Conservation (phyloP, 192 early-diverging fungal species). For the Kappamyces sp. region DNA sequence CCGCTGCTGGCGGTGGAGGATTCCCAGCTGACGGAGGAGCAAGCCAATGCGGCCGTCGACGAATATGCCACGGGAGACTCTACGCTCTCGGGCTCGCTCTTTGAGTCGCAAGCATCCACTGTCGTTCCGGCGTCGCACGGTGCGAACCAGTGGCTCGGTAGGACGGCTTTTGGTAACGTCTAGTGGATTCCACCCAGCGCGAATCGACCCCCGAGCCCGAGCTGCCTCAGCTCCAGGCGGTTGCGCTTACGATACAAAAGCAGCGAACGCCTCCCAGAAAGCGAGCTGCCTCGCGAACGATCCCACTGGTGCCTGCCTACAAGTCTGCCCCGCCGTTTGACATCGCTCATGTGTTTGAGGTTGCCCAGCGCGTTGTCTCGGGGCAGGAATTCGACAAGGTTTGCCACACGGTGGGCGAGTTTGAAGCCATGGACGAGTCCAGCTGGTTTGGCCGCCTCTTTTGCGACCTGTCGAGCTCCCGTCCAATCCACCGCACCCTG, state of each 20-base stretch:
- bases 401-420: conserved; percentile 34
- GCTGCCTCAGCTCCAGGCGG: neutral
- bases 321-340: conserved; percentile 30
- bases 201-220: neutral
- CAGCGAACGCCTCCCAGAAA: conserved; percentile 12
- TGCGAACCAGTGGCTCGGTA: neutral
- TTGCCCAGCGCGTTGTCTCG: conserved; percentile 34
- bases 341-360: conserved; percentile 39
- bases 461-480: conserved; percentile 32
- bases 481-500: conserved; percentile 33
- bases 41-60: too few relatives aligned
- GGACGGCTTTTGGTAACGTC: neutral
- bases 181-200: neutral
- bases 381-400: conserved; percentile 41
- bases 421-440: conserved; percentile 31
- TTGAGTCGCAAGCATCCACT: too few relatives aligned
- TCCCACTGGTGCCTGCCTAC: neutral
- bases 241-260: neutral
- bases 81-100: too few relatives aligned
- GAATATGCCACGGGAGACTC: too few relatives aligned
- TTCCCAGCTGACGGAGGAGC: too few relatives aligned
- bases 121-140: too few relatives aligned
- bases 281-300: neutral
- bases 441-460: conserved; percentile 44
- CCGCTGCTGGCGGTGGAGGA: too few relatives aligned